Base-by-base conservation (phyloP, 2,329 filamentous ascomycete genomes). In the Ophiostoma sp. region DNA sequence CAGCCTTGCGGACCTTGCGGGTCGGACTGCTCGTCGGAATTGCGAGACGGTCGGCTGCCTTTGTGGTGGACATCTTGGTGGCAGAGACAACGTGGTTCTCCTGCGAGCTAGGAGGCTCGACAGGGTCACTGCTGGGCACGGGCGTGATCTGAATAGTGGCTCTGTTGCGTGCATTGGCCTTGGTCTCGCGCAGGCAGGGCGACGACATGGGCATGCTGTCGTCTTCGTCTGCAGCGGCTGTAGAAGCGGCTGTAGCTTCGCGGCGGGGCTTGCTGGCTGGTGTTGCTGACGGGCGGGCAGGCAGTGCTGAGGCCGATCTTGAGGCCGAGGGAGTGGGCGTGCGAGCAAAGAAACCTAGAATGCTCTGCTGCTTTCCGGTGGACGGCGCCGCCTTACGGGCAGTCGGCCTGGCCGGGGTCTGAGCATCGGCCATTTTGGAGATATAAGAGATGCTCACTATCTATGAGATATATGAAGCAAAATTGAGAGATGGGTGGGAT, bases 301-400 rank as follows among this genome's bases (percentile, higher is more conserved):
- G 76, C 31, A 74, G 72, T 35, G 76, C 35, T 8, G 68, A n/a
- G 2, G 67, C 23, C 23, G 52, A 57, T 4, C 10, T 8, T 10
- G 52, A 57, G 17, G 52, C 52, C 36, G 36, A 44, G 33, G 52
- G 31, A 10, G 60, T 57, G n/a, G 71, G 73, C 68, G 75, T 74
- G 77, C 91, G 93, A 74, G 89, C 85, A 76, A 94, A 94, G 84
- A 95, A 95, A 62, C 90, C 90, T 48, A 93, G 82, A 72, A 95
- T 93, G 69, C 89, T 91, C 77, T 92, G 89, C 76, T 86, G 88
- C 76, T 88, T 88, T 72, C 79, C 79, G 6, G 81, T 79, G 27
- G 85, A 85, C 64, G 80, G 79, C 64, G 79, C 79, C 60, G 80
- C 77, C 75, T 86, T 81, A 75, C 79, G 81, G 48, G 75, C 74